Conservation (phyloP, 345 rosid genomes). For the Eucalyptus decipiens region DNA sequence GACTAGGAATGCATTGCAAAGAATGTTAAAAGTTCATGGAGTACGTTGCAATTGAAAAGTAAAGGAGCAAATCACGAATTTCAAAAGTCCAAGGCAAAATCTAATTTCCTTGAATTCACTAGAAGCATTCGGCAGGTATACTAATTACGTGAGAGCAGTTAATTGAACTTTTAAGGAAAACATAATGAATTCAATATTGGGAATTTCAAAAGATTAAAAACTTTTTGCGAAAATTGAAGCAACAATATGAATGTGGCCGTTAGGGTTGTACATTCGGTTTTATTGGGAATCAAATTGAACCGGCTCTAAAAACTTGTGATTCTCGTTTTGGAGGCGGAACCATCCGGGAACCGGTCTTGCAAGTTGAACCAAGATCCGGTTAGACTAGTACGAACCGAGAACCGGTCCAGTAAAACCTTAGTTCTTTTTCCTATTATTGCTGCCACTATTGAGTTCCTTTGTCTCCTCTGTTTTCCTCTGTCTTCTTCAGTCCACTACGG, state of each 20-base stretch:
- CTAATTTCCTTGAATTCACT: not conserved
- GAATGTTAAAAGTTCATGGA: not conserved
- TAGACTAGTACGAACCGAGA: no score
- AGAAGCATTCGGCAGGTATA: not conserved
- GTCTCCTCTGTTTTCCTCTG: not conserved
- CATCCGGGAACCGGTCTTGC: not conserved
- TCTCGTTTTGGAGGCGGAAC: not conserved
- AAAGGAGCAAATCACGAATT: not conserved
- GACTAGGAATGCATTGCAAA: not conserved
- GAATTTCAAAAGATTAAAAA: not conserved
- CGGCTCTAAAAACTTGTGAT: not conserved
- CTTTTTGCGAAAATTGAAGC: not conserved
- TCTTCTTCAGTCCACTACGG: not conserved
- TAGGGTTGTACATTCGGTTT: not conserved
- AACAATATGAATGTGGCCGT: not conserved
- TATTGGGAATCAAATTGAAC: not conserved
- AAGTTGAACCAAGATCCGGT: not conserved
- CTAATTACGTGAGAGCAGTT: not conserved
- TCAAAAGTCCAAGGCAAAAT: not conserved
- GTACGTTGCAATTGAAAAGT: not conserved
- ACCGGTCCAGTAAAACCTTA: not conserved
- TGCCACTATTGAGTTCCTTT: not conserved
- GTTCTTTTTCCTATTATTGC: not conserved
- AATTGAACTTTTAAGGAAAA: not conserved
- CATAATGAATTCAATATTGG: not conserved